These are phyloP conservation scores for Lindgomyces ingoldianus DNA, from an alignment of 495 filamentous ascomycete species.

Conservation along the genomic window DNA sequence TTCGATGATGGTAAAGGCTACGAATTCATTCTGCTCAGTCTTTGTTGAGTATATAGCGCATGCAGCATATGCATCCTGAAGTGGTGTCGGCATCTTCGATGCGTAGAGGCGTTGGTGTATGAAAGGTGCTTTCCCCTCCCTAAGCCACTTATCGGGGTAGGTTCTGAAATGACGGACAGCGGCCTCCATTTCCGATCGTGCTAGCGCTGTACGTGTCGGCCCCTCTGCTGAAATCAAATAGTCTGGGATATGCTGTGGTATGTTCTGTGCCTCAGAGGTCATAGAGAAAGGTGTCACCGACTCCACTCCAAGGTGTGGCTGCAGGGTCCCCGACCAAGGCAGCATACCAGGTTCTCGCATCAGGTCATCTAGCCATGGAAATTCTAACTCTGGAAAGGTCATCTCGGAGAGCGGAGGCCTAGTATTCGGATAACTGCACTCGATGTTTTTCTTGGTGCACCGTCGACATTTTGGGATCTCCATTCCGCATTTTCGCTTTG, in stretches of 20 bases:
- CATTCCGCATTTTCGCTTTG: constrained; percentile 32
- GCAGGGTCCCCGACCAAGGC: constrained; percentile 25
- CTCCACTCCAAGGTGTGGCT: constrained; percentile 5
- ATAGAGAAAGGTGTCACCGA: not conserved
- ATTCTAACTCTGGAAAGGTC: constrained; percentile 26
- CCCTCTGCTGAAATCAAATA: constrained; percentile 1
- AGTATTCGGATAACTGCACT: constrained; percentile 21
- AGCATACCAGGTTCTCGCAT: constrained; percentile 16
- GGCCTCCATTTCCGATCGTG: constrained; percentile 20
- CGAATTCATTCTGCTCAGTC: constrained; percentile 14
- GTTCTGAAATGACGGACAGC: constrained; percentile 28
- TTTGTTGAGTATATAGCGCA: constrained; percentile 35
- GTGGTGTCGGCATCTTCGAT: constrained; percentile 19
- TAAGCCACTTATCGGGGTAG: constrained; percentile 32
- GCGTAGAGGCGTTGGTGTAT: constrained; percentile 23
- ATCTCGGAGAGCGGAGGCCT: constrained; percentile 5
- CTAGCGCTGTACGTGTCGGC: not conserved
- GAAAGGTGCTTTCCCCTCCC: constrained; percentile 34
- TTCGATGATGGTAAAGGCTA: constrained; percentile 34
- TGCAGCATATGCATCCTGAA: constrained; percentile 34
- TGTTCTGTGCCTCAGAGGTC: not conserved
- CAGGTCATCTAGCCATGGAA: constrained; percentile 32
- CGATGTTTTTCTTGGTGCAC: constrained; percentile 30
- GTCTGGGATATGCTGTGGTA: constrained; percentile 5
- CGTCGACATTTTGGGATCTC: constrained; percentile 24